phyloP scores from a whole-genome alignment of 106 monocot genomes.

The Dendrobium officinale region DNA sequence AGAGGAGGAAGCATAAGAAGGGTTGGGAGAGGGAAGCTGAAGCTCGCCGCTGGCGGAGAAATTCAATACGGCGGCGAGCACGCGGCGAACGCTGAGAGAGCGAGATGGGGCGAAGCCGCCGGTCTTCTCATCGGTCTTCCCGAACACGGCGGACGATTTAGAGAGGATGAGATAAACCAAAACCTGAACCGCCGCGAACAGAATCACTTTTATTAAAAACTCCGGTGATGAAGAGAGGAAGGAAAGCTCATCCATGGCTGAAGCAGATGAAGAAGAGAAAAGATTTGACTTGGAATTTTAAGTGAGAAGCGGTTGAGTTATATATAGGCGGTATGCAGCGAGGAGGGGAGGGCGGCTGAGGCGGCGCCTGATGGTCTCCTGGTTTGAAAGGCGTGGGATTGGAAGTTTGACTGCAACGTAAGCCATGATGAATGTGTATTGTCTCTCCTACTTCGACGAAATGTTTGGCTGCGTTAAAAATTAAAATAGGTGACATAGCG shows the following conservation, averaged over 20 bases:
- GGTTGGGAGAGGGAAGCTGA: neutral
- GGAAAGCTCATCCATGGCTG: conserved; percentile 1
- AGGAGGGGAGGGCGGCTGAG: neutral
- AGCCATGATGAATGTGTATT: neutral
- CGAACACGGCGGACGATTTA: conserved; percentile 20
- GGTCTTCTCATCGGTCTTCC: neutral
- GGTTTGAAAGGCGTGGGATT: neutral
- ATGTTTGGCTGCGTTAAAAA: neutral
- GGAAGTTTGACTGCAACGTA: neutral
- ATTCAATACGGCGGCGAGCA: conserved; percentile 49
- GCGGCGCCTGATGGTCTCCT: neutral
- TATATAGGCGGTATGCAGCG: too few relatives aligned
- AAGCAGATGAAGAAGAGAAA: neutral
- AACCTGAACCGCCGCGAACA: conserved; percentile 48
- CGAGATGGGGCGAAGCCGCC: conserved; percentile 23
- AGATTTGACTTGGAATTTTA: neutral
- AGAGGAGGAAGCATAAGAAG: neutral
- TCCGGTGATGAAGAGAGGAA: neutral
- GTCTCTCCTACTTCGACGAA: neutral
- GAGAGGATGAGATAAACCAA: conserved; percentile 71
- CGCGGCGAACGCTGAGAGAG: conserved; percentile 39
- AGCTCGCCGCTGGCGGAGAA: conserved; percentile 31
- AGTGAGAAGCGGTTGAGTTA: too few relatives aligned
- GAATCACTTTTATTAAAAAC: conserved; percentile 30
- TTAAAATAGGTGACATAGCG: too few relatives aligned